Base-by-base conservation (phyloP, 1,284 basidiomycete genomes). In the Ceratobasidium sp. region DNA sequence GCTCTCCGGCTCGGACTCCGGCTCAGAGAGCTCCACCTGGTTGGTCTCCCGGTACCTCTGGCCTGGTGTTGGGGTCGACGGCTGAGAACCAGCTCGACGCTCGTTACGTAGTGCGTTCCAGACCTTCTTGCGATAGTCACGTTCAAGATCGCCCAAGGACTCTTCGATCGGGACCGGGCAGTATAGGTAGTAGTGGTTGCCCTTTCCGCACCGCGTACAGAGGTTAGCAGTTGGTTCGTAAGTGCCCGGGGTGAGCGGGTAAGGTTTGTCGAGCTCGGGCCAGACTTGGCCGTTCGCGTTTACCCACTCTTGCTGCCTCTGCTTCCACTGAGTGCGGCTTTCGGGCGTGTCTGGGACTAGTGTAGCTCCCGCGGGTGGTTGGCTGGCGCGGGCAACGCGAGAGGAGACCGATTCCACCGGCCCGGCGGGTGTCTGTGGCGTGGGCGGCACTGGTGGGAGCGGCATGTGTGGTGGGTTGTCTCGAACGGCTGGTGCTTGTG, bases 161-260 rank as follows among this genome's bases (percentile, higher is more conserved):
- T 41, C 36, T 21, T 39, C 58, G 14, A 32, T 28, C 43, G 34
- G 21, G 18, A 36, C 58, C 5, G 23, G 34, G 58, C 58, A 60
- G 1, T 60, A 14, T 2, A 41, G 2, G 9, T 4, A 5, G 3
- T 1, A 4, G 34, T 60, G 58, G 32, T 41, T n/a, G n/a, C 58
- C 58, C 26, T 60, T 60, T 10, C 34, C n/a, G 58, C 58, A 60
- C 23, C 23, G n/a, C 5, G 34, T 2, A 12, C 58, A 60, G 8
- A 60, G n/a, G 14, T 60, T 26, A 1, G 34, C 16, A 8, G 58
- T 60, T 10, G 32, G 58, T n/a, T 36, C 18, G 34, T 23, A 36
- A 14, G 58, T 41, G 30, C 58, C 58, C 14, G 58, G 58, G 14
- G 58, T 41, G 16, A 60, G 58, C n/a, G n/a, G 58, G 34, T 41